A percentile compares a stretch with the other conserved stretches of the same genome.
These are phyloP conservation scores for Annulohypoxylon bovei DNA, from an alignment of 495 filamentous ascomycete genomes.

Conservation along the genomic window DNA sequence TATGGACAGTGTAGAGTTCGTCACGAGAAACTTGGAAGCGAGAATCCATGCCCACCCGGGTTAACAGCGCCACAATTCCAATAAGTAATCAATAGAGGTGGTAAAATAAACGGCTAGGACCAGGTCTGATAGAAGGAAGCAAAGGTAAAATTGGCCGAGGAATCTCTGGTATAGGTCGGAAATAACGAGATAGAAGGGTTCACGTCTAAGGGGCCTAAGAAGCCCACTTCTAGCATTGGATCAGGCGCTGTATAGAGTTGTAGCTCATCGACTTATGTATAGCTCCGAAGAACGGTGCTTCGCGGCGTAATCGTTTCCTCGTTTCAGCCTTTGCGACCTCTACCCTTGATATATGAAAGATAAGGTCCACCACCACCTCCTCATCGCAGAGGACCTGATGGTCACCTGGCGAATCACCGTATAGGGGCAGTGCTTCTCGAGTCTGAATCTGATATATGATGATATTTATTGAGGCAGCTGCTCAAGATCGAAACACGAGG, in stretches of 20 bases:
- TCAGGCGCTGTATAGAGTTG: conserved; percentile 15
- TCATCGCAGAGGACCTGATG: conserved; percentile 54
- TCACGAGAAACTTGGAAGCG: conserved; percentile 64
- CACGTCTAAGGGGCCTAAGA: conserved; percentile 20
- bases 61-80: conserved; percentile 27
- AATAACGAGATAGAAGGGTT: conserved; percentile 7
- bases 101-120: not conserved
- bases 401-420: conserved; percentile 46
- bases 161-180: conserved; percentile 12
- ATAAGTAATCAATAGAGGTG: conserved; percentile 17
- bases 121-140: not conserved
- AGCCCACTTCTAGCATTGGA: conserved; percentile 41
- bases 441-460: conserved; percentile 15
- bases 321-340: conserved; percentile 35
- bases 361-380: conserved; percentile 54
- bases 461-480: conserved; percentile 13
- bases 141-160: not conserved
- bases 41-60: conserved; percentile 63
- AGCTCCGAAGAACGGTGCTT: conserved; percentile 22
- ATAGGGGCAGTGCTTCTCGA: conserved; percentile 25
- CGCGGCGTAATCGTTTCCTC: conserved; percentile 25
- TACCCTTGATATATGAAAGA: conserved; percentile 45
- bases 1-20: conserved; percentile 87
- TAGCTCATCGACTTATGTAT: conserved; percentile 30
- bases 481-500: conserved; percentile 39